These are phyloP conservation scores for Solanum pinnatisectum DNA, from an alignment of 257 asterid genomes.

Conservation along the genomic window DNA sequence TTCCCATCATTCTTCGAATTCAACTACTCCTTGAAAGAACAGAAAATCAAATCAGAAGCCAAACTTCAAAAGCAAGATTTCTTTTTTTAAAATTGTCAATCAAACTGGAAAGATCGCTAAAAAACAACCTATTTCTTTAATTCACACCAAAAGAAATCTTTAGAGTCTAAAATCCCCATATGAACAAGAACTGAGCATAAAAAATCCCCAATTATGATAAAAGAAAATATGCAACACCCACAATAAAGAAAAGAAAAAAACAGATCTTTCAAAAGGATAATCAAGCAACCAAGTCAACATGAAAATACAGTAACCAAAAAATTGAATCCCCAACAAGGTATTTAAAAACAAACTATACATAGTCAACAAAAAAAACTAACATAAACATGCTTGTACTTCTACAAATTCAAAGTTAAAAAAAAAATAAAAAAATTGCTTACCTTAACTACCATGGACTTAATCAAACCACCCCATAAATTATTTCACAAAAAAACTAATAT, in stretches of 20 bases:
- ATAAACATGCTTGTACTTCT: neutral
- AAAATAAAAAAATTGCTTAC: neutral
- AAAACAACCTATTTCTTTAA: neutral
- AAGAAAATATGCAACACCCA: neutral
- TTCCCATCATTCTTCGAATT: slow-evolving; percentile 26
- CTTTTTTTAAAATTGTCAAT: neutral
- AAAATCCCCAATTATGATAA: neutral
- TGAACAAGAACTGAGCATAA: neutral
- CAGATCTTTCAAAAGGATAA: neutral
- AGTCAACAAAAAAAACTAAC: neutral
- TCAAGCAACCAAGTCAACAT: neutral
- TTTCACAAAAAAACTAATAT: neutral
- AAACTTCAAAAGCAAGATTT: neutral
- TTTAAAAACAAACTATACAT: neutral
- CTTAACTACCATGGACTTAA: neutral
- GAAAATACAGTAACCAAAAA: neutral
- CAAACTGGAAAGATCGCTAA: neutral
- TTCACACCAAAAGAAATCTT: neutral
- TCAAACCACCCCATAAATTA: neutral
- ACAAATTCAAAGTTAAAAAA: neutral
- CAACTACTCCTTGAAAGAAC: neutral
- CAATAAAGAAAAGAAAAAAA: neutral
- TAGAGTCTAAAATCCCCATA: neutral
- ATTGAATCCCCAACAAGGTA: neutral
- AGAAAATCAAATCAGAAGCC: neutral